A percentile compares a stretch with the other conserved stretches of the same genome.
Conservation (phyloP, 345 rosid genomes). For the Barbarea vulgaris region DNA sequence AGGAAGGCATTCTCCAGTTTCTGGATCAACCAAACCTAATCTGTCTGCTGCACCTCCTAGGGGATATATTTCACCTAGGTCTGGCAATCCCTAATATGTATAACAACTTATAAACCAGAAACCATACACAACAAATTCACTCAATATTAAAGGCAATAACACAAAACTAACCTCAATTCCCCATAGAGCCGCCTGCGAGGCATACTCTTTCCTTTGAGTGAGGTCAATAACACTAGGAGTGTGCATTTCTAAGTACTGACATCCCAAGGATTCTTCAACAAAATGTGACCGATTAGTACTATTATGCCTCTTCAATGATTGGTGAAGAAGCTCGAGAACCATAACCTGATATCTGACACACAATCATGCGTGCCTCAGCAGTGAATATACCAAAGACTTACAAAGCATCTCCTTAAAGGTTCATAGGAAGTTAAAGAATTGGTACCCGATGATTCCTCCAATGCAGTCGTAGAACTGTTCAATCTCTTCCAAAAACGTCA, state of each 20-base stretch:
- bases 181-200: slow-evolving; percentile 92
- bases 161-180: slow-evolving; percentile 72
- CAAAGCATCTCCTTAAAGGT: background rate
- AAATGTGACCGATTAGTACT: slow-evolving; percentile 44
- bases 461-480: slow-evolving; percentile 86
- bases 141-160: slow-evolving; percentile 10
- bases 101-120: slow-evolving; percentile 53
- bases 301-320: slow-evolving; percentile 52
- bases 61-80: slow-evolving; percentile 91
- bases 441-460: slow-evolving; percentile 91
- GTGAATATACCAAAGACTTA: slow-evolving; percentile 5
- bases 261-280: slow-evolving; percentile 50
- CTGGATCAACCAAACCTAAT: slow-evolving; percentile 81
- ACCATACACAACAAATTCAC: background rate
- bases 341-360: slow-evolving; percentile 75
- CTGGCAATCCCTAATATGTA: slow-evolving; percentile 85
- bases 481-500: slow-evolving; percentile 59
- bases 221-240: slow-evolving; percentile 77
- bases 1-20: slow-evolving; percentile 88
- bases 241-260: slow-evolving; percentile 73
- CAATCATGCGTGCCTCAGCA: slow-evolving; percentile 34
- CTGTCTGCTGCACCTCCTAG: slow-evolving; percentile 93
- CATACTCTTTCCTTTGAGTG: slow-evolving; percentile 64
- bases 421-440: slow-evolving; percentile 14
- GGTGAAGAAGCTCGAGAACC: slow-evolving; percentile 80